Base-by-base conservation (phyloP, 108 stramenopile genomes). In the Fistulifera solaris region DNA sequence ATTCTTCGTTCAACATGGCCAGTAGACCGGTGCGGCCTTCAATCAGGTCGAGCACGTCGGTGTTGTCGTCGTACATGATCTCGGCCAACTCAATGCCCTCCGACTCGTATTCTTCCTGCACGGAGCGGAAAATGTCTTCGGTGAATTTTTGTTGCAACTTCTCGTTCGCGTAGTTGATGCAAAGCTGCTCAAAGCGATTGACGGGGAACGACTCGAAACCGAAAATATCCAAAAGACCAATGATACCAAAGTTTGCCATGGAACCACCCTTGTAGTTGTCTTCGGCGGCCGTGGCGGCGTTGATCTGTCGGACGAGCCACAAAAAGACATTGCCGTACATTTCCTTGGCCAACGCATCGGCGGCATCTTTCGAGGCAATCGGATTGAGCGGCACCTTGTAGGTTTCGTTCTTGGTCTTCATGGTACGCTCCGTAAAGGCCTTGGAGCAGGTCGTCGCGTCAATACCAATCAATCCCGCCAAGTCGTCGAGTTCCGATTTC, bases 211-310 rank as follows among this genome's bases (percentile, higher is more conserved):
- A 87, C 61, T 99, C 98, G 55, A 97, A 99, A 28, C 96, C 98
- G 72, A 97, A 99, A 55, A 99, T 97, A 67, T 99, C 98, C 7
- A 99, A 74, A 7, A 99, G 72, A 56, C 96, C 96, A 65, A 99
- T 94, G 58, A 80, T 78, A 53, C 75, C 81, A 54, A 70, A 76
- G 27, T 66, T 52, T n/a, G 38, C 19, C 63, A 71, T 59, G 14
- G 51, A 59, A 43, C 55, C 61, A 27, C 59, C 63, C 46, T 73
- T 54, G 52, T 78, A 80, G 28, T 73, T 74, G 27, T 63, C 44
- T 43, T 75, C 71, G 40, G 76, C 67, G 48, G 72, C 44, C 35
- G 83, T 87, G 48, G 79, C 77, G 56, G 78, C 78, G 59, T 95
- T 95, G 63, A 95, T 87, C 28, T 51, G 48, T 31, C 62, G 58